Conservation (phyloP, 2,329 filamentous ascomycete species). For the Alternaria postmessia region DNA sequence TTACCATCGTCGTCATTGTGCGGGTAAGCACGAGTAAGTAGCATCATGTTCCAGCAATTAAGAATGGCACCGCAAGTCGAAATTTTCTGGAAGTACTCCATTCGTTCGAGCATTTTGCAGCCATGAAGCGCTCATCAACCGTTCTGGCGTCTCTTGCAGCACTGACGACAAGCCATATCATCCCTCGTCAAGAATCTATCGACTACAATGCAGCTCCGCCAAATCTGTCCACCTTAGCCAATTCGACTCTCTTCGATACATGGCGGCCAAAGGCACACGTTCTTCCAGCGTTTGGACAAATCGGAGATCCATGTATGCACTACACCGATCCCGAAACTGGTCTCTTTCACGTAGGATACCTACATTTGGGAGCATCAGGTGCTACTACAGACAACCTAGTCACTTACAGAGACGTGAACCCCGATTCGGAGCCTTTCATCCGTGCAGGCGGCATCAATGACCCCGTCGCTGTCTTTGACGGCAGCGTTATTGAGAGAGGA, state of each 20-base stretch:
- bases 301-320: constrained; percentile 58
- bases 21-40: neutral
- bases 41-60: constrained; percentile 1
- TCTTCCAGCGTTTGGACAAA: constrained; percentile 51
- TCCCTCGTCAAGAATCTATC: constrained; percentile 18
- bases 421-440: constrained; percentile 40
- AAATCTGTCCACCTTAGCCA: constrained; percentile 28
- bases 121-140: constrained; percentile 11
- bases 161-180: constrained; percentile 7
- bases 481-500: constrained; percentile 54
- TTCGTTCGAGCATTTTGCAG: neutral
- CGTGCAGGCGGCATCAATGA: constrained; percentile 54
- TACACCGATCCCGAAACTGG: constrained; percentile 56
- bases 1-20: constrained; percentile 11
- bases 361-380: constrained; percentile 48
- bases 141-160: constrained; percentile 9
- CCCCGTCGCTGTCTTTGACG: constrained; percentile 57
- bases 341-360: constrained; percentile 56
- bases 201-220: constrained; percentile 30
- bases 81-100: neutral
- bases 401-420: constrained; percentile 52
- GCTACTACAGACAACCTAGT: constrained; percentile 54
- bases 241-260: constrained; percentile 24
- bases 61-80: neutral
- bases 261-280: constrained; percentile 53